These are phyloP conservation scores for Musa acuminata DNA, from an alignment of 176 grass and related monocot species.

Conservation along the genomic window DNA sequence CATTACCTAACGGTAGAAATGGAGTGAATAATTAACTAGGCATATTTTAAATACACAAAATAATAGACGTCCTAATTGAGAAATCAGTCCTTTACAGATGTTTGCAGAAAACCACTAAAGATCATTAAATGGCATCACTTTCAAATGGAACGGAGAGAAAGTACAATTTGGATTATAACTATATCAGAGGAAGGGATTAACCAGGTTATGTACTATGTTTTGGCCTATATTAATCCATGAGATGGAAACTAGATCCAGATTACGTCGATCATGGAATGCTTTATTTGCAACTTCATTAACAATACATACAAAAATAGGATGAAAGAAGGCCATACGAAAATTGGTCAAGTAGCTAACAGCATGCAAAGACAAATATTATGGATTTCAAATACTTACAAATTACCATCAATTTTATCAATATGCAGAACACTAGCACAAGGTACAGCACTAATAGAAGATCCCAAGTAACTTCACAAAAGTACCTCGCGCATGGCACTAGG, in stretches of 20 bases:
- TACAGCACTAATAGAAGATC: neutral
- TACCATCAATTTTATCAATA: neutral
- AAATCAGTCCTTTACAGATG: neutral
- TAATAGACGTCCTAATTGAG: neutral
- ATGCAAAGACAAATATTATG: neutral
- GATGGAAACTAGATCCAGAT: no score
- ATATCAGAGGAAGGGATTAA: no score
- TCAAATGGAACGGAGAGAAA: neutral
- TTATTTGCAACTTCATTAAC: neutral
- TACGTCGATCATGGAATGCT: neutral
- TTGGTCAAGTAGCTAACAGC: neutral
- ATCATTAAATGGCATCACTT: neutral
- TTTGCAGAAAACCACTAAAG: neutral
- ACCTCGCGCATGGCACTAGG: conserved; percentile 99
- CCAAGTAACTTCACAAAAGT: neutral
- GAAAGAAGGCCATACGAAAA: neutral
- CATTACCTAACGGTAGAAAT: conserved; percentile 43
- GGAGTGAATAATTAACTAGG: conserved; percentile 2
- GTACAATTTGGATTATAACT: neutral
- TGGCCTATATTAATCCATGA: neutral
- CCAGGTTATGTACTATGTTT: neutral
- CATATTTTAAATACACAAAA: neutral
- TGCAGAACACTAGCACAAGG: neutral
- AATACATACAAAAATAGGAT: neutral
- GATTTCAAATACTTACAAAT: neutral